Evolutionary conservation across 2,329 filamentous ascomycete genomes (phyloP), one percentile per base, ranked within the genome.

Genomic region (Fusarium pilosicola): DNA sequence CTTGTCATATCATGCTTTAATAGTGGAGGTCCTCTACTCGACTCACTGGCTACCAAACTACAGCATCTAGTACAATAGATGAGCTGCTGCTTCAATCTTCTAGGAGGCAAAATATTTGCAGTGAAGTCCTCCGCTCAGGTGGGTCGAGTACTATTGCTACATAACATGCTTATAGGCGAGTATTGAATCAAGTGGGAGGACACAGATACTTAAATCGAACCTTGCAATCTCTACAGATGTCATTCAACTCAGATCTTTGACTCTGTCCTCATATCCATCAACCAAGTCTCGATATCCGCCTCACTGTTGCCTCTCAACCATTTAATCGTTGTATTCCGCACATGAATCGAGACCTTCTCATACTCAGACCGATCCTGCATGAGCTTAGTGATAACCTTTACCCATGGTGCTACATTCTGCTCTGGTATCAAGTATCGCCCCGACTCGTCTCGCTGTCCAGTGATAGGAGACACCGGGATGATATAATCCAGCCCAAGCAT

Each of bases 401-500:
- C 54, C 54, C 61, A 63, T 7, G 34, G 54, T 2, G 5, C 8
- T 41, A 61, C 32, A 30, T 42, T 34, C 8, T 63, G 42, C 14
- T 41, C 26, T 4, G 61, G 54, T 24, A 63, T 34, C 20, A n/a
- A n/a, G 34, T 63, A 60, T 9, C 9, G 10, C 20, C 61, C 54
- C 2, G 5, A 41, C 7, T 36, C 28, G 7, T 63, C 54, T 0
- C n/a, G 54, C 32, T 30, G 5, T 10, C 61, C 34, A 15, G 11
- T 48, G 9, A 63, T 63, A 1, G 26, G 39, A 36, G 34, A 9
- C 6, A 63, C 54, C 0, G 42, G 42, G 10, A 63, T 48, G 18
- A 48, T 48, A 17, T 63, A 41, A 46, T 63, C 54, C 18, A 63
- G 15, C 3, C 54, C 54, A 46, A 63, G 60, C 54, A 63, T 63